Conservation (phyloP, 768 basidiomycete species). For the Lactarius tabidus region DNA sequence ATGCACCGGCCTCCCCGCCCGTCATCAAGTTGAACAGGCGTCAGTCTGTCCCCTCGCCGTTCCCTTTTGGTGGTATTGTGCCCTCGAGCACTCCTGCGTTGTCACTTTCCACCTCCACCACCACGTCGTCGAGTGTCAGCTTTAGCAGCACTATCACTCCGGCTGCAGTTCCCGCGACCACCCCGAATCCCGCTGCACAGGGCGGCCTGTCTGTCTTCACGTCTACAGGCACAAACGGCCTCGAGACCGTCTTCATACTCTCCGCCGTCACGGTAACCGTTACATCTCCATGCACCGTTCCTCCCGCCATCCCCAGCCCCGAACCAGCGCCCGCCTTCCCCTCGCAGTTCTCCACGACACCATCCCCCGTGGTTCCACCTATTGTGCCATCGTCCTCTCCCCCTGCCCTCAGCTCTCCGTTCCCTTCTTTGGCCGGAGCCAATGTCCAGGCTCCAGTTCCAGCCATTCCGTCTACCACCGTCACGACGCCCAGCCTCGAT, state of each 20-base stretch:
- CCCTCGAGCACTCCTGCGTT: neutral
- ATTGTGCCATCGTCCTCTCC: neutral
- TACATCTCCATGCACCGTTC: neutral
- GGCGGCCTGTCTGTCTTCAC: conserved; percentile 2
- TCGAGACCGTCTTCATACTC: conserved; percentile 13
- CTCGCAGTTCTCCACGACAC: neutral
- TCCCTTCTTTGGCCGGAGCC: neutral
- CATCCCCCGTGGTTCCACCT: neutral
- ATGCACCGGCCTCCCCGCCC: neutral
- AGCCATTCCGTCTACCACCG: neutral
- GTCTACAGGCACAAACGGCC: conserved; percentile 13
- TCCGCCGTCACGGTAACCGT: conserved; percentile 2
- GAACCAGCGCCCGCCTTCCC: neutral
- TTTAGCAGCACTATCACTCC: neutral
- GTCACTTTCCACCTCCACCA: neutral
- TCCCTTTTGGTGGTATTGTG: conserved; percentile 18
- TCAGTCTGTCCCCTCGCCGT: conserved; percentile 9
- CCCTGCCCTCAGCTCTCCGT: neutral
- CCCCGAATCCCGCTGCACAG: neutral
- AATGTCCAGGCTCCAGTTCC: neutral
- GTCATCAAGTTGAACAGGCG: conserved; percentile 22
- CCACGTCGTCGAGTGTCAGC: conserved; percentile 4
- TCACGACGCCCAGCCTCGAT: neutral
- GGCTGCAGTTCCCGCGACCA: neutral
- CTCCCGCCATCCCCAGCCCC: conserved; percentile 4